Conservation (phyloP, 805 yeast species). For the Saccharomycopsis schoenii region DNA sequence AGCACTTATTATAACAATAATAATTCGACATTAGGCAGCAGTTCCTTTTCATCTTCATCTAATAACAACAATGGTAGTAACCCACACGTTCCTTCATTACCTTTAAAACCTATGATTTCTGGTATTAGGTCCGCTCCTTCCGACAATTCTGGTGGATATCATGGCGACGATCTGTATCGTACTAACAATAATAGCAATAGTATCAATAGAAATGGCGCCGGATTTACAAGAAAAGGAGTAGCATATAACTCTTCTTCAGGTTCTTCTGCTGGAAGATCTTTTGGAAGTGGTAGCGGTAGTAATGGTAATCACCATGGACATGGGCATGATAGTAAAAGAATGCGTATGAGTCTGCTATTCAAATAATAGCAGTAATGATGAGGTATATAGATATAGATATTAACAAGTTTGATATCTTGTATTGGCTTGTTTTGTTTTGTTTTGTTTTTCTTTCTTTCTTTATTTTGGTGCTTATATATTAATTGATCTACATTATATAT, state of each 20-base stretch:
- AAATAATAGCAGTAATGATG: background rate
- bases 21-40: background rate
- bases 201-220: background rate
- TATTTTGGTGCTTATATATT: too few relatives aligned
- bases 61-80: background rate
- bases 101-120: background rate
- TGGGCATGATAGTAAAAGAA: background rate
- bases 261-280: background rate
- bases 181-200: background rate
- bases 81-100: background rate
- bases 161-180: constrained; percentile 1
- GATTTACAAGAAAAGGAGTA: background rate
- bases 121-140: constrained; percentile 1
- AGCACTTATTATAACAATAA: background rate
- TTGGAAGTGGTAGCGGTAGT: constrained; percentile 1
- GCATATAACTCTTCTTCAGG: background rate
- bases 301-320: background rate
- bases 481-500: background rate
- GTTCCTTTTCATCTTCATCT: background rate
- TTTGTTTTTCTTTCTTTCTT: background rate
- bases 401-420: background rate
- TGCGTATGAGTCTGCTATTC: background rate
- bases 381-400: background rate
- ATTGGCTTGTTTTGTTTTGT: background rate
- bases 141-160: background rate